Evolutionary conservation across 2,329 filamentous ascomycete genomes (phyloP).

Genomic region (Botrytis tulipae): DNA sequence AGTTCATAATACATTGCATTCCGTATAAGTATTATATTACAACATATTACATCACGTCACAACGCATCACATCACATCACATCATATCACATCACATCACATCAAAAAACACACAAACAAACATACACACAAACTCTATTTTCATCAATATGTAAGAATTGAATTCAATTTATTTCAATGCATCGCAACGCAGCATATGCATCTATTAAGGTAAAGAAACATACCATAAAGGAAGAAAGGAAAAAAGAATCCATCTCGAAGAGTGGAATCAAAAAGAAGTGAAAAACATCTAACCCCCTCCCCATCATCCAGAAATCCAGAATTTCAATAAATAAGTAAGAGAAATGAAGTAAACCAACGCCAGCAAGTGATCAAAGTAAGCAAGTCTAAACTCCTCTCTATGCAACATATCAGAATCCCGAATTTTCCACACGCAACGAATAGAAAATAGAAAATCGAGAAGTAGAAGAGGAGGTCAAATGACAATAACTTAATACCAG

Average conservation of each 20-base stretch:
- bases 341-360: not conserved
- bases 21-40: no score
- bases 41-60: no score
- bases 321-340: not conserved
- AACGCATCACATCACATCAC: not conserved
- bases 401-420: not conserved
- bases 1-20: not conserved
- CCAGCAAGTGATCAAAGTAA: no score
- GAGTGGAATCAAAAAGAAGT: not conserved
- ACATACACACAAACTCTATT: not conserved
- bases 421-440: no score
- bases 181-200: not conserved
- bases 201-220: not conserved
- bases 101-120: not conserved
- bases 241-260: not conserved
- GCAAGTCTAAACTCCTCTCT: not conserved
- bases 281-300: not conserved
- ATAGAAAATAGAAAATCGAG: no score
- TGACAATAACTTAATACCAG: no score
- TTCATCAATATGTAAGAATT: no score
- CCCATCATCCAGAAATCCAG: not conserved
- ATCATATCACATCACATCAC: not conserved
- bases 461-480: no score
- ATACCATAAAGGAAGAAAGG: not conserved
- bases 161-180: not conserved